Percentiles rank a stretch among this genome's conserved stretches.
These are phyloP conservation scores for Areca catechu DNA, from an alignment of 176 grass and related monocot genomes.

Conservation along the genomic window DNA sequence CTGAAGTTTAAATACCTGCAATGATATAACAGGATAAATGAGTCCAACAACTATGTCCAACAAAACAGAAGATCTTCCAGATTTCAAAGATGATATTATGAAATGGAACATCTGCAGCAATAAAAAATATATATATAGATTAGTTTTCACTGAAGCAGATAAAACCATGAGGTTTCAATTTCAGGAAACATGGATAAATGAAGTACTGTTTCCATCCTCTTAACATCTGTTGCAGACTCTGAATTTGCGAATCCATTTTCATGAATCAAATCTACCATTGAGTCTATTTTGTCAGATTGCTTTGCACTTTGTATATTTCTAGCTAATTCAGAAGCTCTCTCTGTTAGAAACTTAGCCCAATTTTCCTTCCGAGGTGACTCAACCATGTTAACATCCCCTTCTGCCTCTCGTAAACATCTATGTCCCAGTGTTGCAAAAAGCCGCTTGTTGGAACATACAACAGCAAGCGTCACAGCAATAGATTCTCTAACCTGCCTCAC, in stretches of 20 bases:
- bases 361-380: conserved; percentile 42
- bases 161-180: conserved; percentile 3
- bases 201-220: conserved; percentile 89
- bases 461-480: conserved; percentile 69
- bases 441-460: conserved; percentile 78
- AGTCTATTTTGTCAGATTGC: conserved; percentile 48
- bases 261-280: conserved; percentile 25
- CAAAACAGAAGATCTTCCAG: conserved; percentile 84
- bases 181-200: conserved; percentile 10
- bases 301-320: conserved; percentile 60
- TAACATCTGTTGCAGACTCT: conserved; percentile 32
- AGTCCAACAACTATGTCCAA: conserved; percentile 61
- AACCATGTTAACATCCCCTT: conserved; percentile 34
- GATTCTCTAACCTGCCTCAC: conserved; percentile 79
- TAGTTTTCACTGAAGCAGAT: conserved; percentile 7
- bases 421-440: conserved; percentile 30
- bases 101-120: conserved; percentile 87
- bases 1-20: conserved; percentile 48
- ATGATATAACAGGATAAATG: conserved; percentile 70
- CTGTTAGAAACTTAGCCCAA: conserved; percentile 61
- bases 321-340: conserved; percentile 66
- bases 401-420: conserved; percentile 14
- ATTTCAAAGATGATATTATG: conserved; percentile 71
- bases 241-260: conserved; percentile 29
- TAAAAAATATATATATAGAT: conserved; percentile 16